Conservation (phyloP, 306 rosid species). For the Hylodesmum podocarpum region DNA sequence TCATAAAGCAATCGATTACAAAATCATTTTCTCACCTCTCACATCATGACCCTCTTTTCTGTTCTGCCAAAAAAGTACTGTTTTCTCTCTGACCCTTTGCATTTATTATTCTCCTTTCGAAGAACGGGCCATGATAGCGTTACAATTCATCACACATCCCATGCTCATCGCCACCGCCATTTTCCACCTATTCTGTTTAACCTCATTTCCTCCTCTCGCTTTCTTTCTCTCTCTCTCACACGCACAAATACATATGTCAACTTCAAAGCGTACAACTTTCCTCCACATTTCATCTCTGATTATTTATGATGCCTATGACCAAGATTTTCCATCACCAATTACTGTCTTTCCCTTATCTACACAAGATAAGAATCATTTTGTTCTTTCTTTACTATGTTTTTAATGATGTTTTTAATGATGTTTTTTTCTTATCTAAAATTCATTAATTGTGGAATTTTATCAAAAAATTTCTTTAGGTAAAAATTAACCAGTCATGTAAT, state of each 20-base stretch:
- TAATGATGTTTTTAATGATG: too few species aligned
- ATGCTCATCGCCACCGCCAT: neutral
- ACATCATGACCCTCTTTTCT: conserved; percentile 58
- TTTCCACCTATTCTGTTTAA: neutral
- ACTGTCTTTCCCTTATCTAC: too few species aligned
- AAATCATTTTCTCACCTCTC: conserved; percentile 75
- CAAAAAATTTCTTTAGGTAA: too few species aligned
- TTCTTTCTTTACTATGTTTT: too few species aligned
- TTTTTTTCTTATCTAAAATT: too few species aligned
- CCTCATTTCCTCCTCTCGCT: neutral
- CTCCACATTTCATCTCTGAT: conserved; percentile 43
- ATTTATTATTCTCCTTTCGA: conserved; percentile 57
- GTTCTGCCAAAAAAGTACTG: conserved; percentile 60
- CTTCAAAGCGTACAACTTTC: conserved; percentile 59
- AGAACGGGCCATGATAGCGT: conserved; percentile 37
- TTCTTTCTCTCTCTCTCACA: conserved; percentile 1
- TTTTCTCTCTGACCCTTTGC: conserved; percentile 47
- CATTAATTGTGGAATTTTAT: too few species aligned
- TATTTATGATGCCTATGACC: conserved; percentile 24
- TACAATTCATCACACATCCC: neutral
- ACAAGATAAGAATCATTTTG: too few species aligned
- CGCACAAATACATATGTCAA: conserved; percentile 44
- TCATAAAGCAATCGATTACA: conserved; percentile 95
- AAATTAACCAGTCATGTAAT: too few species aligned
- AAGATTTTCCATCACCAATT: conserved; percentile 11